Percentiles rank a stretch among this genome's conserved stretches.
Evolutionary conservation across 805 yeast species (phyloP).

Genomic region (Candida insectorum): DNA sequence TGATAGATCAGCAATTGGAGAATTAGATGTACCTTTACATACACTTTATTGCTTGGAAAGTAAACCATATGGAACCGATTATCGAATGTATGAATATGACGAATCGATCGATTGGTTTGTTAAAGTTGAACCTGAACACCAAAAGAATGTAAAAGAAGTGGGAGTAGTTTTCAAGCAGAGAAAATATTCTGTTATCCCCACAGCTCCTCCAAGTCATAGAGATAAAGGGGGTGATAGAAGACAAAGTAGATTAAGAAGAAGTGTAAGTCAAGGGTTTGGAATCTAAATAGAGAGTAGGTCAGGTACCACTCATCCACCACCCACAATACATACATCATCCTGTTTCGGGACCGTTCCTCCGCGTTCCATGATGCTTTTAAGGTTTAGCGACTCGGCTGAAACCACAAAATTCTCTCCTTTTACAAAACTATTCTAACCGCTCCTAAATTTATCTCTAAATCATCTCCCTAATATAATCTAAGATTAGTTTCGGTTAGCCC

Average conservation of each 20-base stretch:
- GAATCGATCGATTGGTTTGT: constrained; percentile 75
- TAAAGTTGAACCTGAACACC: constrained; percentile 56
- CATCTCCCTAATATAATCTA: too few species aligned
- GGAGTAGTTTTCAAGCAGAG: constrained; percentile 69
- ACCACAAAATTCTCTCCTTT: too few species aligned
- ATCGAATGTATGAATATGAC: constrained; percentile 84
- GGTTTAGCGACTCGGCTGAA: too few species aligned
- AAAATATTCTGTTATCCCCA: constrained; percentile 71
- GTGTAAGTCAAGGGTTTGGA: constrained; percentile 14
- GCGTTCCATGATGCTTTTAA: too few species aligned
- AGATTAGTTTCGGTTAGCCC: too few species aligned
- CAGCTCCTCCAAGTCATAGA: constrained; percentile 51
- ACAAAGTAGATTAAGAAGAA: constrained; percentile 7
- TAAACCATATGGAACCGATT: constrained; percentile 93
- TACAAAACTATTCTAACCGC: too few species aligned
- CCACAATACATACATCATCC: too few species aligned
- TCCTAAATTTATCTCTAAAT: too few species aligned
- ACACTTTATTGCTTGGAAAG: constrained; percentile 87
- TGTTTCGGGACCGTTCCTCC: too few species aligned
- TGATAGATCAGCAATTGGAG: constrained; percentile 76
- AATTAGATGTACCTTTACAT: constrained; percentile 89
- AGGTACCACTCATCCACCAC: too few species aligned
- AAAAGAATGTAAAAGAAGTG: constrained; percentile 62
- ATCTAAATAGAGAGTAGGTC: too few species aligned
- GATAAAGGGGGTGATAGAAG: constrained; percentile 2